Evolutionary conservation across 2,329 filamentous ascomycete genomes (phyloP), one percentile per base, ranked within the genome.

Genomic region (Microdochium trichocladiopsis): DNA sequence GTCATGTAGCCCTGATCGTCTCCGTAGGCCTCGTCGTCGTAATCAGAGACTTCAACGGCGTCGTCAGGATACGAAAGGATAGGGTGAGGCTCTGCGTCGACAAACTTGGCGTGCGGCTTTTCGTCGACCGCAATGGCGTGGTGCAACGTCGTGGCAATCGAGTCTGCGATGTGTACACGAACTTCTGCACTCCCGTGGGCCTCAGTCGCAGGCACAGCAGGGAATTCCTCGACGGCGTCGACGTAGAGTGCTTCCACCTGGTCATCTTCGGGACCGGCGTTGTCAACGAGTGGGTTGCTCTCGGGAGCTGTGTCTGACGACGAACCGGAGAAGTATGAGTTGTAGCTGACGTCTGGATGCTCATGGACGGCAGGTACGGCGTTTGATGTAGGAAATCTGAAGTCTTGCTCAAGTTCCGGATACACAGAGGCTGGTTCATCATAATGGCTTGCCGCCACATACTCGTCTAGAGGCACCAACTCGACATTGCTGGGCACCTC

Each of bases 1-100:
- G 90, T 94, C 23, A 84, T 85, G 53, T 88, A 89, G 22, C 88
- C 92, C 53, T 87, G 87, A 60, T 82, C 79, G 47, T 83, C 79
- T 56, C 79, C 80, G 41, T 66, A 61, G 36, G 71, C 75, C 56
- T 91, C 89, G 12, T 88, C 87, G 24, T 93, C 86, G 16, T 88
- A 86, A 18, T 91, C 88, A 16, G 64, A 66, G 18, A 61, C 48
- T 21, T 63, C 61, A 21, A 53, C 48, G 14, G 55, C 52, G 12
- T 84, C 79, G 23, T 76, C 55, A 28, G 63, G 60, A 66, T 53
- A 25, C n/a, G 51, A 41, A 18, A 36, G 33, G 10, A 47, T 25
- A 6, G 52, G 41, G 18, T 45, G 45, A 11, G 49, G 49, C 36
- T 56, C 55, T 25, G 52, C 25, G 16, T 45, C 14, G 16, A 18